phyloP scores from a whole-genome alignment of 176 grass and related monocot species.

The Avena sativa region DNA sequence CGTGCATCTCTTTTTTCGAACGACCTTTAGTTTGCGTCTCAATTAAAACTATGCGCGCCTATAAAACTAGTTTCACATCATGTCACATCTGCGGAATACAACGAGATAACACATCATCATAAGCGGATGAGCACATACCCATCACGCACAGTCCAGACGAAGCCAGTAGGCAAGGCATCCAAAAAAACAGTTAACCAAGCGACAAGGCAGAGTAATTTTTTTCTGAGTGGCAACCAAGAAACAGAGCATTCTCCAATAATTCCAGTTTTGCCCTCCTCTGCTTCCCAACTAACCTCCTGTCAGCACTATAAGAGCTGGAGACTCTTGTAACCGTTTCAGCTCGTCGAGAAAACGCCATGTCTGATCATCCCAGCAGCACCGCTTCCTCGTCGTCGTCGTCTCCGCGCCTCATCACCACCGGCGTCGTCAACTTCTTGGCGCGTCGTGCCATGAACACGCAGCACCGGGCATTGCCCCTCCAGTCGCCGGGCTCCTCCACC shows the following conservation, averaged over 20 bases:
- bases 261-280: not conserved
- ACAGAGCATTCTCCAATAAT: not conserved
- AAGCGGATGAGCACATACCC: not conserved
- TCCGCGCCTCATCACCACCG: not conserved
- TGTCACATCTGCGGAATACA: not conserved
- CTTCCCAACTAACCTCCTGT: not conserved
- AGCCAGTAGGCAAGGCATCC: not conserved
- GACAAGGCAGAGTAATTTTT: too few species aligned
- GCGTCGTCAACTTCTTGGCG: constrained; percentile 27
- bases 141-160: not conserved
- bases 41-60: not conserved
- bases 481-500: constrained; percentile 53
- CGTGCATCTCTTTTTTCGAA: not conserved
- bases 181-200: not conserved
- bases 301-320: constrained; percentile 21
- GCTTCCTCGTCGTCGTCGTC: not conserved
- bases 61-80: not conserved
- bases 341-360: not conserved
- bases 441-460: constrained; percentile 36
- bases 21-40: not conserved
- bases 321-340: not conserved
- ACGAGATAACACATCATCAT: not conserved
- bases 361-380: not conserved
- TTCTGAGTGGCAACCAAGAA: not conserved
- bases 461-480: not conserved